Evolutionary conservation across 2,329 filamentous ascomycete species (phyloP).

Genomic region (Ceratocystis papillata): DNA sequence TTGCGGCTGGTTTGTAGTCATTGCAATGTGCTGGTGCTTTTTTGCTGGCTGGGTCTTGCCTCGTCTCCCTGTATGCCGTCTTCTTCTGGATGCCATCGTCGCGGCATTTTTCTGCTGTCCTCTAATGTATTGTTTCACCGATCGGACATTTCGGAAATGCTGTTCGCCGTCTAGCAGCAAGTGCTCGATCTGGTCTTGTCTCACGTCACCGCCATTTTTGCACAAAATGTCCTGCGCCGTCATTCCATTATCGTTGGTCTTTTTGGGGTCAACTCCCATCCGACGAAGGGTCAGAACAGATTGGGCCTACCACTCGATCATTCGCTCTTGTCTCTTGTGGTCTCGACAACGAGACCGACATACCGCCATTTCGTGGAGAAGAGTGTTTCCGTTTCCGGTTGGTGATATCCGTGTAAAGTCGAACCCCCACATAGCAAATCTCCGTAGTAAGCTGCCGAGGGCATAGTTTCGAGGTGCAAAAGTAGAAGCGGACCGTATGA

Average conservation of each 20-base stretch:
- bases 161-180: not conserved
- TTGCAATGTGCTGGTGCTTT: not conserved
- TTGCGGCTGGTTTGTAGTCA: too few relatives aligned
- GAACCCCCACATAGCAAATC: conserved; percentile 18
- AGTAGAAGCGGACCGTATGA: conserved; percentile 11
- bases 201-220: not conserved
- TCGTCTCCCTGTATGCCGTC: not conserved
- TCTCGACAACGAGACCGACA: conserved; percentile 8
- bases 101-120: not conserved
- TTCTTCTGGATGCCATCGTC: not conserved
- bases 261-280: conserved; percentile 17
- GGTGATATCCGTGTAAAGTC: conserved; percentile 12
- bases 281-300: conserved; percentile 11
- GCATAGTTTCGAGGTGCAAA: conserved; percentile 20
- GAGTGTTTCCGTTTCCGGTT: conserved; percentile 14
- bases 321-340: conserved; percentile 6
- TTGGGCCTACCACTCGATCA: conserved; percentile 19
- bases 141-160: not conserved
- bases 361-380: conserved; percentile 21
- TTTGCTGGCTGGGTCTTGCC: not conserved
- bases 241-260: conserved; percentile 7
- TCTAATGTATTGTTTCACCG: not conserved
- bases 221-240: conserved; percentile 20
- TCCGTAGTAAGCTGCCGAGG: conserved; percentile 12
- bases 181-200: conserved; percentile 5